Base-by-base conservation (phyloP, 2,329 filamentous ascomycete genomes). In the Teratosphaeria pseudoeucalypti region DNA sequence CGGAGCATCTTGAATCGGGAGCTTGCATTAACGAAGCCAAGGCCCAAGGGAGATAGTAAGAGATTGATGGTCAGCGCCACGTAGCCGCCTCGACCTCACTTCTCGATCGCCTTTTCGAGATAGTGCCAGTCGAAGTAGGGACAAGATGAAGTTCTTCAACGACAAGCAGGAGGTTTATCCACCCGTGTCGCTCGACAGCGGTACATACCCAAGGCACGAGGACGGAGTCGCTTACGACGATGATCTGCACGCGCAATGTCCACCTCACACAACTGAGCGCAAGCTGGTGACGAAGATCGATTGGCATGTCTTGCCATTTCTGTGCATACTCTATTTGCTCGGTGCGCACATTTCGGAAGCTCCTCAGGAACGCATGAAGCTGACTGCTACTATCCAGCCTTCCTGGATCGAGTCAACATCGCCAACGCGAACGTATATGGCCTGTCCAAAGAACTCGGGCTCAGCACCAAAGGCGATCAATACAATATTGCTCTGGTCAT, bases 401-500 rank as follows among this genome's bases (percentile, higher is more conserved):
- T 70, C 59, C 58, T 68, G 55, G 60, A 60, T 54, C 73, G 77
- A 58, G 78, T 82, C 60, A 82, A 82, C 63, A 82, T 82, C 56
- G 71, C 76, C 37, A 82, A 82, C 62, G 80, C 80, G 5, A 79
- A 81, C 60, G 75, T 80, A 26, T 78, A 79, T 58, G 77, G 79
- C 12, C 70, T 82, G 11, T 75, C 75, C 0, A 68, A 70, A 29
- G 78, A 82, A 26, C 71, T 82, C 4, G 60, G 74, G 5, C 72
- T 82, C 0, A 56, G 19, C 19, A 43, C 37, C 12, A 70, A 72
- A 9, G 71, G 71, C 47, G 73, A 78, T 62, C 70, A 78, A 59
- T 80, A 78, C 67, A 82, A 81, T 61, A 75, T 69, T 2, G 79
- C 79, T 0, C 69, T 82, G 6, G 78, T 81, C 62, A 79, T 81